Evolutionary conservation across 495 filamentous ascomycete species (phyloP), one percentile per base, ranked within the genome.

Genomic region (Neurospora discreta): DNA sequence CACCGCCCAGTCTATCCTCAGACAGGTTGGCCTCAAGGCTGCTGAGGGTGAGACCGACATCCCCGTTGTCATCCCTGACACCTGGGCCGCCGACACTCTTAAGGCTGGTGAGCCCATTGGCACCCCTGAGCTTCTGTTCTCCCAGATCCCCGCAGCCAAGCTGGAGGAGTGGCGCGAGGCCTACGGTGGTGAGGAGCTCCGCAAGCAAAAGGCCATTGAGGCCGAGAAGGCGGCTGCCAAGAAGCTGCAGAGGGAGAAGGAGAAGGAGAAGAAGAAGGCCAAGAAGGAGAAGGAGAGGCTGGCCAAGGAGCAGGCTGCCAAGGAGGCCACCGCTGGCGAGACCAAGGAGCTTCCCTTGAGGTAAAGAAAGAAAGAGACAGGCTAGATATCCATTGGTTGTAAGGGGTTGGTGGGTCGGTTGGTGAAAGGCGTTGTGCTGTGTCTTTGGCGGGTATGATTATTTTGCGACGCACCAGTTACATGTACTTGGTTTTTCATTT

Each of bases 41-140:
- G 26, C 70, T 1, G 52, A 60, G 16, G 74, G 58, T 11, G 73
- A 71, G 15, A 60, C 40, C 8, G n/a, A 70, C 3, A 84, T 87
- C 0, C 85, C 90, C 69, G 84, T 87, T 39, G 77, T 78, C 68
- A 96, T 98, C 74, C 92, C 93, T 2, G 88, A 93, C 75, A 84
- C 80, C 15, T 95, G 91, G 90, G 82, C 87, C 70, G 82, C 87
- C 36, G 80, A 82, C 40, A 83, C 81, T 39, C 80, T 97, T 60
- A 86, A 90, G 75, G 84, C 89, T 0, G 91, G 91, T 69, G 93
- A 97, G 80, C 89, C 89, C 75, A 89, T 98, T 72, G 92, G 93
- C 74, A 92, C 91, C 78, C 89, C 95, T 3, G 85, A 87, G 72
- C 91, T 94, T 74, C 85, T 98, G 41, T 98, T 98, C 84, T 86